Base-by-base conservation (phyloP, 352 stramenopile species). In the Hyaloperonospora brassicae region DNA sequence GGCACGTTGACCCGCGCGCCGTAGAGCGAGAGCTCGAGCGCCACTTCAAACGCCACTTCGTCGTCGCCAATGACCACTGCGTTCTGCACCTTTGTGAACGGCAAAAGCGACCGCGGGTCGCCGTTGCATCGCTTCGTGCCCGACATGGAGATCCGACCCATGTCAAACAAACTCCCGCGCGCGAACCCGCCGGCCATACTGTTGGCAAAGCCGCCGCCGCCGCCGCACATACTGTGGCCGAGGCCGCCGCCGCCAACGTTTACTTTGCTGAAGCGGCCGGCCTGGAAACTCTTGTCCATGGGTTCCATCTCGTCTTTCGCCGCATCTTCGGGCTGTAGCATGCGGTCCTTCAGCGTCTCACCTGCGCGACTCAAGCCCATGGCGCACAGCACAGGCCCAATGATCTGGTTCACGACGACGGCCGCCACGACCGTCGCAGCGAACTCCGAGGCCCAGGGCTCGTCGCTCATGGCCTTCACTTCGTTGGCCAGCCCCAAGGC, bases 361-460 rank as follows among this genome's bases (percentile, higher is more conserved):
- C 77, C 77, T 5, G 77, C 71, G 21, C 59, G 66, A 43, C 61
- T 66, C 36, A 86, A 67, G 6, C 77, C 77, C 27, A 84, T 69
- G 0, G 74, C 60, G 45, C 77, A 87, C 2, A 85, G 46, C 47
- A 84, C 73, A 0, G 77, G 77, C 1, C 76, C 76, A 23, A 87
- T 70, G 49, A 87, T 84, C 52, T 87, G 77, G 56, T 85, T 86
- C 44, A 87, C 68, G 30, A 87, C 74, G 27, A 87, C 68, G 1
- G 77, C 77, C 1, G 74, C 72, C 24, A 87, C 71, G 48, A 87
- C 85, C 6, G 77, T 87, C 4, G 77, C 66, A 5, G 77, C 62
- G 25, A 85, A 85, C 50, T 86, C 70, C 1, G 68, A 48, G 0
- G 74, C 77, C 77, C 77, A 87, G 0, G 72, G 31, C n/a, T 84